Evolutionary conservation across 495 filamentous ascomycete genomes (phyloP), one percentile per base, ranked within the genome.

Genomic region (Penicillium soppii): DNA sequence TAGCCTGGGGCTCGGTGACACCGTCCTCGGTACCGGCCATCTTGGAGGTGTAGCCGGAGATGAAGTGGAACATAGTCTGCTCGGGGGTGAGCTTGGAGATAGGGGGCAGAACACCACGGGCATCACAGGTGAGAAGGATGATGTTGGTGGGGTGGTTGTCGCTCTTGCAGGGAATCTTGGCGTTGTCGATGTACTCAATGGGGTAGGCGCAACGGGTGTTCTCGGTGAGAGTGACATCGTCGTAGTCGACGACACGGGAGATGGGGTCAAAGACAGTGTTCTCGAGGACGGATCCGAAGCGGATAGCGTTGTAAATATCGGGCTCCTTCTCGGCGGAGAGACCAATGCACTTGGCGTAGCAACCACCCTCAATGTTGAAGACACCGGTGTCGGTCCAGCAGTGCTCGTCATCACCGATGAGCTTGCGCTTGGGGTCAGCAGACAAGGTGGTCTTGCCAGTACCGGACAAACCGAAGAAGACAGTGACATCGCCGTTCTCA

Each of bases 21-120:
- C 94, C 94, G 45, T 97, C 89, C 76, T 98, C 94, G 39, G 94
- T 98, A 64, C 94, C 94, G 54, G 92, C 95, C 95, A 98, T 97
- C 86, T 98, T 98, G 63, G 95, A 97, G 48, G 94, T 98, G 81
- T 98, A 98, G 64, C 94, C 94, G 16, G 88, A 94, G 72, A 98
- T 98, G 82, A 98, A 98, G 83, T 98, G 94, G 84, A 97, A 98
- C 92, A 98, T 97, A 66, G 90, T 96, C 76, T 98, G 94, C 63
- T 91, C 89, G 59, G 86, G 82, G 79, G 87, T 87, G 66, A 98
- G 86, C 82, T 97, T 98, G 60, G 91, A 95, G 77, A 98, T 97
- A 33, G 95, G 95, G 35, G 94, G 94, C 25, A 98, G 86, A 7
- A 97, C 94, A 76, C 95, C 94, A 58, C 95, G 88, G 53, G 95